phyloP scores from a whole-genome alignment of 2,329 filamentous ascomycete genomes.

The Aspergillus pseudoviridinutans region DNA sequence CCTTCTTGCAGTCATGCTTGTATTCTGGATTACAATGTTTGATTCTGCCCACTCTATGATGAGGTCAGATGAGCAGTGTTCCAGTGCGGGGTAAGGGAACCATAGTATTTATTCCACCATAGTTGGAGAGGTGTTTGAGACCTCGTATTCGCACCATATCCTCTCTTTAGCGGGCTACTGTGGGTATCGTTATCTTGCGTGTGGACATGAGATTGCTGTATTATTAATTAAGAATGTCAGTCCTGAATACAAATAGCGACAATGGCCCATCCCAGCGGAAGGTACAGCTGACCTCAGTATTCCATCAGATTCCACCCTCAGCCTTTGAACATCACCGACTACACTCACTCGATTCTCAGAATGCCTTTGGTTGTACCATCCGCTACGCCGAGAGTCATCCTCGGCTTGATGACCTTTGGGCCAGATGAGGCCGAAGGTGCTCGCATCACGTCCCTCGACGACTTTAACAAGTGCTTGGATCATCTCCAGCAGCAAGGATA shows the following conservation, averaged over 20 bases:
- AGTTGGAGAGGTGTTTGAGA: neutral
- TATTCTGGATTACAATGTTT: too few species aligned
- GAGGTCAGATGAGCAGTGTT: neutral
- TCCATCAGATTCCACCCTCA: neutral
- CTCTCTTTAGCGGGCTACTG: neutral
- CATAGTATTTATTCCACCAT: neutral
- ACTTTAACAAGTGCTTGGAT: constrained; percentile 69
- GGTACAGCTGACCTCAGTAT: neutral
- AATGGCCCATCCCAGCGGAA: neutral
- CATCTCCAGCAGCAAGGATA: constrained; percentile 75
- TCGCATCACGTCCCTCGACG: constrained; percentile 66
- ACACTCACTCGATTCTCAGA: neutral
- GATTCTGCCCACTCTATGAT: neutral
- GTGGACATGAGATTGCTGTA: neutral
- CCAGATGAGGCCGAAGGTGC: constrained; percentile 61
- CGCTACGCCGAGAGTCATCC: constrained; percentile 65
- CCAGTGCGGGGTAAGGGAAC: neutral
- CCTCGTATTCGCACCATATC: neutral
- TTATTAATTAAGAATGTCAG: neutral
- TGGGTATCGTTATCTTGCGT: neutral
- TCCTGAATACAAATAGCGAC: neutral
- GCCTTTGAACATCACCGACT: neutral
- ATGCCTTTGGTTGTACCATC: constrained; percentile 39
- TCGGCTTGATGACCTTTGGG: constrained; percentile 83
- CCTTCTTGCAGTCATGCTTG: neutral